These are phyloP conservation scores for Neurospora sp. DNA, from an alignment of 495 filamentous ascomycete genomes.

Conservation along the genomic window DNA sequence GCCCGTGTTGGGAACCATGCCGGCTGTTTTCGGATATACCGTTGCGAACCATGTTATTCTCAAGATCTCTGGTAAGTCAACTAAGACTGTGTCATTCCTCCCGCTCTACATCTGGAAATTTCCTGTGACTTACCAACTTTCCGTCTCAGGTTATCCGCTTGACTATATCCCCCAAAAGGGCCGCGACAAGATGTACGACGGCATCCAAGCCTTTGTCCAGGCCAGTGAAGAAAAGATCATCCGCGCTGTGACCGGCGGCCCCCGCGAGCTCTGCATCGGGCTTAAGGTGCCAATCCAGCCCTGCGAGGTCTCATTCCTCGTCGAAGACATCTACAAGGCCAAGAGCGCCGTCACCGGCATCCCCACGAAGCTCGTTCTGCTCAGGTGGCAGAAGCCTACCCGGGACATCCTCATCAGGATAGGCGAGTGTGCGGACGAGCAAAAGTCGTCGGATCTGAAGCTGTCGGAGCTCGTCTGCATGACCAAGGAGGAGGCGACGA, in stretches of 20 bases:
- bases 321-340: slow-evolving; percentile 83
- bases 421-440: slow-evolving; percentile 50
- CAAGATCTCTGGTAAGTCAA: slow-evolving; percentile 48
- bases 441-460: slow-evolving; percentile 55
- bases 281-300: slow-evolving; percentile 67
- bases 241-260: slow-evolving; percentile 39
- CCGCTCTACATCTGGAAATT: background rate
- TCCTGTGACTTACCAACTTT: slow-evolving; percentile 3
- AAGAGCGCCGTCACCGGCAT: slow-evolving; percentile 76
- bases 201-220: slow-evolving; percentile 61
- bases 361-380: slow-evolving; percentile 62
- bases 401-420: slow-evolving; percentile 37
- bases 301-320: slow-evolving; percentile 72
- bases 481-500: slow-evolving; percentile 87
- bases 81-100: background rate
- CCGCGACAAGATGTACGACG: slow-evolving; percentile 83
- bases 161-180: slow-evolving; percentile 76
- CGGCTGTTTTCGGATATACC: slow-evolving; percentile 85
- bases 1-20: slow-evolving; percentile 94
- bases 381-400: slow-evolving; percentile 58
- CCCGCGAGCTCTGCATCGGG: slow-evolving; percentile 49
- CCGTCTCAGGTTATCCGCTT: slow-evolving; percentile 57
- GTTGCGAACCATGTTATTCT: slow-evolving; percentile 87
- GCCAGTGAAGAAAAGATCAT: slow-evolving; percentile 65
- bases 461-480: slow-evolving; percentile 77